A percentile compares a stretch with the other conserved stretches of the same genome.
phyloP scores from a whole-genome alignment of 441 rosid genomes.

The Gossypium laxum region DNA sequence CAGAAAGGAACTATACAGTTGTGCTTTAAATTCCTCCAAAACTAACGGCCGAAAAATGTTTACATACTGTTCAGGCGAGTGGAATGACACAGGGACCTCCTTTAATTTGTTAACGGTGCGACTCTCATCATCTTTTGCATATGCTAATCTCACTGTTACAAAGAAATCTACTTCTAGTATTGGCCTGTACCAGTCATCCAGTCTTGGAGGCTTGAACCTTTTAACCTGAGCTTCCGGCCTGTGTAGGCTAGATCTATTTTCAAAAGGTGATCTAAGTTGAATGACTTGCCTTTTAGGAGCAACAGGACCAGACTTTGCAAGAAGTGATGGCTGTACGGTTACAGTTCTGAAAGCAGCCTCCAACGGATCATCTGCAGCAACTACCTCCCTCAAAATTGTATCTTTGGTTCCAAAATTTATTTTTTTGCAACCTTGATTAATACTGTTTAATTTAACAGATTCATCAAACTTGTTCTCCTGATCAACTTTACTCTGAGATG shows the following conservation, averaged over 20 bases:
- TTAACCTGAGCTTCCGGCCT: conserved; percentile 50
- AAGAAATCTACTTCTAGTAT: conserved; percentile 82
- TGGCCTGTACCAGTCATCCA: conserved; percentile 93
- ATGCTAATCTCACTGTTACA: conserved; percentile 55
- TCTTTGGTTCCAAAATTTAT: conserved; percentile 32
- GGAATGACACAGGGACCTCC: conserved; percentile 82
- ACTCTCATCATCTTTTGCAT: conserved; percentile 41
- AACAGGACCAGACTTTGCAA: conserved; percentile 40
- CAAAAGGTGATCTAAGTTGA: conserved; percentile 71
- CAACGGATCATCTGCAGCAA: conserved; percentile 38
- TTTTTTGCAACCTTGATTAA: conserved; percentile 27
- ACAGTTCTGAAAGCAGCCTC: conserved; percentile 43
- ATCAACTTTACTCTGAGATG: conserved; percentile 26
- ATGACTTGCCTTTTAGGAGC: conserved; percentile 82
- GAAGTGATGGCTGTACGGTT: conserved; percentile 32
- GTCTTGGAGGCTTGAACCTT: conserved; percentile 82
- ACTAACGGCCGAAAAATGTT: conserved; percentile 81
- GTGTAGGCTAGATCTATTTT: conserved; percentile 44
- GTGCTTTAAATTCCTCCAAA: conserved; percentile 97
- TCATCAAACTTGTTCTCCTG: conserved; percentile 29
- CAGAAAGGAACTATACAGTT: conserved; percentile 63
- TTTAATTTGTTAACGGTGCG: conserved; percentile 39
- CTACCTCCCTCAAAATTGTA: conserved; percentile 43
- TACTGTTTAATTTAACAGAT: conserved; percentile 23
- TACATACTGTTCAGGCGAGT: conserved; percentile 74